A percentile compares a stretch with the other conserved stretches of the same genome.
These are phyloP conservation scores for Tricladium varicosporioides DNA, from an alignment of 2,329 filamentous ascomycete species.

Conservation along the genomic window DNA sequence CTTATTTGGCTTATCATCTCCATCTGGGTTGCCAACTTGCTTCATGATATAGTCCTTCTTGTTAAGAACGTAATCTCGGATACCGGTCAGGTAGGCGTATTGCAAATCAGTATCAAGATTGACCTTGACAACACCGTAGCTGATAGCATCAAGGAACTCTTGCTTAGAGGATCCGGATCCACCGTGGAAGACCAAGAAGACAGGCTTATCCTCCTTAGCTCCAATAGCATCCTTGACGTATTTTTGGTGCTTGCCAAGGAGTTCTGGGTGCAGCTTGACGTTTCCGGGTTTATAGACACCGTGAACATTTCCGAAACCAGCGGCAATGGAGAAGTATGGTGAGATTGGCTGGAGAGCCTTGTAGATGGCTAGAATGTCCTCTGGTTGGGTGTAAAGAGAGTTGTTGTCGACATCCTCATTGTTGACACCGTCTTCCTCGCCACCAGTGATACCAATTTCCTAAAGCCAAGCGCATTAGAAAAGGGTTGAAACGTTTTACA, in stretches of 20 bases:
- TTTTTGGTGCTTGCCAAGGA: slow-evolving; percentile 94
- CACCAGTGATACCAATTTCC: slow-evolving; percentile 92
- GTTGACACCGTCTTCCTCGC: slow-evolving; percentile 98
- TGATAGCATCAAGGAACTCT: slow-evolving; percentile 87
- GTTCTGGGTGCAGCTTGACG: slow-evolving; percentile 93
- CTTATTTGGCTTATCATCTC: slow-evolving; percentile 98
- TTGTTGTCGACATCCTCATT: slow-evolving; percentile 97
- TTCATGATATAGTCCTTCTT: slow-evolving; percentile 93
- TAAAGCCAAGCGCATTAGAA: slow-evolving; percentile 27
- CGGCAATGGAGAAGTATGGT: slow-evolving; percentile 96
- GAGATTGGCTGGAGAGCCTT: slow-evolving; percentile 81
- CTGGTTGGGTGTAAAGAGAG: slow-evolving; percentile 95
- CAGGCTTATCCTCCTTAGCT: slow-evolving; percentile 77
- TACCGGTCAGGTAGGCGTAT: slow-evolving; percentile 87
- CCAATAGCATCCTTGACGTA: slow-evolving; percentile 80
- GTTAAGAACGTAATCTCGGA: slow-evolving; percentile 89
- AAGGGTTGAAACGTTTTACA: background rate
- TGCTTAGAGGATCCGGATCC: slow-evolving; percentile 88
- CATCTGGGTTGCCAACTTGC: slow-evolving; percentile 92
- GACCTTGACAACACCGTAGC: slow-evolving; percentile 97
- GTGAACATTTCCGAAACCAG: slow-evolving; percentile 98
- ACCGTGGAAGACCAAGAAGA: slow-evolving; percentile 99
- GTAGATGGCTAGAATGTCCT: slow-evolving; percentile 92
- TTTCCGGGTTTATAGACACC: slow-evolving; percentile 99
- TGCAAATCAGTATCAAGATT: slow-evolving; percentile 99